Evolutionary conservation across 73 alveolate genomes (phyloP).

Genomic region (Paramecium sexaurelia): DNA sequence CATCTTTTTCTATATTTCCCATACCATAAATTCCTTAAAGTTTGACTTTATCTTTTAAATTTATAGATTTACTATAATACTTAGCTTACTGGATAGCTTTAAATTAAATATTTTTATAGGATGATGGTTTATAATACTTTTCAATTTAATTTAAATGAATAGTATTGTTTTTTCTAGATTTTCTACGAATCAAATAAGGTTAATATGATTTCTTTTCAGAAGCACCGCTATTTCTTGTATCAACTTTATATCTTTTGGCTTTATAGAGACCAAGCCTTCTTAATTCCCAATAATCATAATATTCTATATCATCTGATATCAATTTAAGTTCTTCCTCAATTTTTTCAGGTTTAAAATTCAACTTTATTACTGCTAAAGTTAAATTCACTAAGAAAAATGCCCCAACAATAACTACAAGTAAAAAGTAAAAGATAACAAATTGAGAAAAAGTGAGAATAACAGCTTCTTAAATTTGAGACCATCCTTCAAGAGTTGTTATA

Average conservation of each 20-base stretch:
- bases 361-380: constrained; percentile 89
- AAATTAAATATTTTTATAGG: neutral
- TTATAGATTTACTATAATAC: neutral
- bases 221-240: neutral
- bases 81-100: neutral
- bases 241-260: neutral
- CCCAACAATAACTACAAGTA: constrained; percentile 80
- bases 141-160: neutral
- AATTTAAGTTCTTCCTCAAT: constrained; percentile 11
- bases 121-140: neutral
- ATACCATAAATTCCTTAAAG: constrained; percentile 13
- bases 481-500: constrained; percentile 90
- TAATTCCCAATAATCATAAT: neutral
- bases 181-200: neutral
- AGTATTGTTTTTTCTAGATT: neutral
- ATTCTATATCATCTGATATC: neutral
- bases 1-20: neutral
- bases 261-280: neutral
- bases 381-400: constrained; percentile 88
- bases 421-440: constrained; percentile 78
- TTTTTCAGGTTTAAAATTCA: constrained; percentile 71
- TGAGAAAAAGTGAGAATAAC: constrained; percentile 76
- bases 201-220: neutral
- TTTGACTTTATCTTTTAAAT: neutral
- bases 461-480: constrained; percentile 83